A percentile compares a stretch with the other conserved stretches of the same genome.
These are phyloP conservation scores for Monilinia fructicola DNA, from an alignment of 2,329 filamentous ascomycete species.

Conservation along the genomic window DNA sequence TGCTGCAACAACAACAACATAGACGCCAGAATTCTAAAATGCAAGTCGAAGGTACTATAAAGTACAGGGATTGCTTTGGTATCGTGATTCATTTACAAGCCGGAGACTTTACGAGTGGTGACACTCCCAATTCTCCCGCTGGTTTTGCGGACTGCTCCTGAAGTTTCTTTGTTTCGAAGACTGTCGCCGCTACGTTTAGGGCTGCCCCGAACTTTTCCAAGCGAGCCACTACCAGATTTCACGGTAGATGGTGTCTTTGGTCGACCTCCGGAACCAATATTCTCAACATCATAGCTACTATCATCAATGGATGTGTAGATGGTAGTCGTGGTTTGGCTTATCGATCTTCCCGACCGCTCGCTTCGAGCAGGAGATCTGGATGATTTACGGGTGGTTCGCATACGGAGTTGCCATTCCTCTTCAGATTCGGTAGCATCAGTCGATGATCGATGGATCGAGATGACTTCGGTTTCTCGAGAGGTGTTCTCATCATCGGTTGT, in stretches of 20 bases:
- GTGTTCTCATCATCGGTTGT: constrained; percentile 52
- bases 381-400: constrained; percentile 65
- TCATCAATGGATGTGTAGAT: constrained; percentile 64
- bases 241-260: constrained; percentile 56
- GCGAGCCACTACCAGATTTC: constrained; percentile 52
- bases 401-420: constrained; percentile 64
- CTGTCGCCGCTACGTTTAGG: constrained; percentile 54
- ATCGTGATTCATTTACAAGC: constrained; percentile 33
- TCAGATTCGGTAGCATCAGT: constrained; percentile 79
- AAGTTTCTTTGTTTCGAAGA: constrained; percentile 52
- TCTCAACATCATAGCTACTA: constrained; percentile 69
- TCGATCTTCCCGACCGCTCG: constrained; percentile 59
- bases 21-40: constrained; percentile 21
- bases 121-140: constrained; percentile 64
- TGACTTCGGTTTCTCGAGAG: constrained; percentile 57
- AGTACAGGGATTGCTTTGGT: constrained; percentile 33
- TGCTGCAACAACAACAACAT: constrained; percentile 20
- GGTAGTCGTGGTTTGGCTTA: constrained; percentile 73
- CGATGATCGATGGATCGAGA: constrained; percentile 61
- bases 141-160: constrained; percentile 60
- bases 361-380: constrained; percentile 61
- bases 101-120: constrained; percentile 43
- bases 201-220: constrained; percentile 61
- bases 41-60: constrained; percentile 32
- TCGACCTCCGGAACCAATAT: constrained; percentile 53